Base-by-base conservation (phyloP, 441 rosid genomes). In the Iberis amara region DNA sequence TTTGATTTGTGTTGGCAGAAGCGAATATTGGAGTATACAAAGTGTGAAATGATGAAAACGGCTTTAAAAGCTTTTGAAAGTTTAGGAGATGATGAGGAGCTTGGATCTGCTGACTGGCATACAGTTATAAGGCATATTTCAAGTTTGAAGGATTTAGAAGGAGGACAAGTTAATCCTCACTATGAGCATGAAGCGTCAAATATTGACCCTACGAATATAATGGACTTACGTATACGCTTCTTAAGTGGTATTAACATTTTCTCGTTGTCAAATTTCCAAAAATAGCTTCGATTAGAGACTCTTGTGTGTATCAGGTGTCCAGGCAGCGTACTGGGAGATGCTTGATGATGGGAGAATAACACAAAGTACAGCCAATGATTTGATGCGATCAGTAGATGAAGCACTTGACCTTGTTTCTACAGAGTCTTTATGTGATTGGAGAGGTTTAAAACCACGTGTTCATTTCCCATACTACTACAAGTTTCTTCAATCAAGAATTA, bases 291-390 rank as follows among this genome's bases (percentile, higher is more conserved):
- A 33, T 38, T 21, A 0, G 41, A 47, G 52, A 11, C 37, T 41
- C 33, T 44, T 54, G 8, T 44, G 32, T 73, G 33, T 42, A 57
- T 50, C 70, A 92, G 97, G 96, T 63, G 95, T 89, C 62, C 96
- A 86, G 53, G 79, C 92, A 70, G 97, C 96, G 61, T 92, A 86
- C 70, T 86, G 99, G 99, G 82, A 45, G 36, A 89, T 92, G 99
- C 83, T 89, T 48, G 87, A 92, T 62, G 96, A 86, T 73, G 96
- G 99, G 63, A 86, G 95, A 70, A 79, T 89, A 39, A 71, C 70
- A 10, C 87, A 70, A 64, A 38, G 71, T 28, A 83, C 66, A 38
- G 95, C 87, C 52, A 82, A 68, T 68, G 57, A 89, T 57, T 68
- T 92, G 75, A 89, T 89, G 86, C 88, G 72, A 58, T 89, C 99